These are phyloP conservation scores for Tagetes erecta DNA, from an alignment of 129 eudicot genomes.

Conservation along the genomic window DNA sequence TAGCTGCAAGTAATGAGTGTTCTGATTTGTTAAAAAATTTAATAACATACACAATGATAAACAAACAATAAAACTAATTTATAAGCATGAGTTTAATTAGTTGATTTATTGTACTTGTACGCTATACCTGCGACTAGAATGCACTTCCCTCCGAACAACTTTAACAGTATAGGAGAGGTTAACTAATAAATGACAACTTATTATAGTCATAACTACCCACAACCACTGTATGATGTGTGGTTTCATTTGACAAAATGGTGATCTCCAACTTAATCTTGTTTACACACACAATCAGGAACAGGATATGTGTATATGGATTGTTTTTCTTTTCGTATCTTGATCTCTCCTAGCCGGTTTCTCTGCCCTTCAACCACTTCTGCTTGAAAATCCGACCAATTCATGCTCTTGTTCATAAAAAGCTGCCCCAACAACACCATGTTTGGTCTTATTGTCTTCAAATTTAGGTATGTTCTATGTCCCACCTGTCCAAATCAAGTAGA, in stretches of 20 bases:
- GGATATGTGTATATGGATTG: slow-evolving; percentile 91
- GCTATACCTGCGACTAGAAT: slow-evolving; percentile 23
- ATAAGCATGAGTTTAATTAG: slow-evolving; percentile 12
- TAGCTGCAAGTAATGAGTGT: not conserved
- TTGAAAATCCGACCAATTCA: slow-evolving; percentile 73
- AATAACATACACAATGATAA: not conserved
- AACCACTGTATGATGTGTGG: slow-evolving; percentile 15
- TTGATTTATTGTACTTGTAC: not conserved
- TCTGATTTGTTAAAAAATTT: not conserved
- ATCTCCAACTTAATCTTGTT: slow-evolving; percentile 37
- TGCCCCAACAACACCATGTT: slow-evolving; percentile 88
- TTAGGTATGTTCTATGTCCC: slow-evolving; percentile 78
- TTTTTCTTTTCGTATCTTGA: slow-evolving; percentile 58
- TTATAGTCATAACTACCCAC: slow-evolving; percentile 24
- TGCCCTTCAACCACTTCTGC: slow-evolving; percentile 78
- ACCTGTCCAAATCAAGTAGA: slow-evolving; percentile 48
- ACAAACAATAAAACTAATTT: slow-evolving; percentile 7
- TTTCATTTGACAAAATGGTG: slow-evolving; percentile 13
- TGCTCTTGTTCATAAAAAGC: slow-evolving; percentile 71
- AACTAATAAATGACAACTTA: slow-evolving; percentile 34
- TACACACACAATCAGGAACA: slow-evolving; percentile 98
- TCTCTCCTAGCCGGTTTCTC: slow-evolving; percentile 66
- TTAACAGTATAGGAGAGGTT: slow-evolving; percentile 17
- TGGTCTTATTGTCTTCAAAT: slow-evolving; percentile 81
- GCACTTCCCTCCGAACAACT: slow-evolving; percentile 17